Base-by-base conservation (phyloP, 1,139 yeast species). In the Kodamaea alishanica region DNA sequence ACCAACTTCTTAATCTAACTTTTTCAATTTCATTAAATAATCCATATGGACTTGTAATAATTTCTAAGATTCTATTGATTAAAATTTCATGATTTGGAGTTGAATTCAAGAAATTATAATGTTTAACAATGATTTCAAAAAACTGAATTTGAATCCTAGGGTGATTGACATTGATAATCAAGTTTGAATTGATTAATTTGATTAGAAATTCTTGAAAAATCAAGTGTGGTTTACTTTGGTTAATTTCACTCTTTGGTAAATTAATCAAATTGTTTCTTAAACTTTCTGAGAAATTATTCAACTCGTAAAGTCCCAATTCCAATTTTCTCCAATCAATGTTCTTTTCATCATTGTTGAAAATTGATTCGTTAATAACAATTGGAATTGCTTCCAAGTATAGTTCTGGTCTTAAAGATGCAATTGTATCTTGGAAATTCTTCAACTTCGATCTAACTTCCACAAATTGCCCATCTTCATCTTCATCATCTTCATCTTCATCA, bases 1-100 rank as follows among this genome's bases (percentile, higher is more conserved):
- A 92, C 96, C 98, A 92, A 37, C 94, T 75, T 59, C 97, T 79
- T 42, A 81, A 72, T 52, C 90, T 80, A 8, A 90, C 96, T 46
- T 79, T 81, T 43, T 77, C 83, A 46, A 74, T 71, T 4, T 73
- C 68, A 60, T 84, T 87, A 58, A 87, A 89, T 44, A 92, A 76
- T 9, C 97, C 97, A 50, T 81, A 71, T 24, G 81, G 81, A 28
- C 92, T 81, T 33, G 89, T 79, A 58, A 92, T 92, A 24, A 85
- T 74, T 49, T 85, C 85, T 44, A 92, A 67, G 22, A 85, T 81
- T 46, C 82, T 76, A 44, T 79, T 60, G 8, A 86, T 67, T 34
- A 86, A 65, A 30, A 75, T 81, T 28, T 66, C 63, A 47, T 76
- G 72, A 41, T 65, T 61, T 26, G 63, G 55, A 29, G 69, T 65